Conservation (phyloP, 345 rosid genomes). For the Cardamine chenopodiifolia region DNA sequence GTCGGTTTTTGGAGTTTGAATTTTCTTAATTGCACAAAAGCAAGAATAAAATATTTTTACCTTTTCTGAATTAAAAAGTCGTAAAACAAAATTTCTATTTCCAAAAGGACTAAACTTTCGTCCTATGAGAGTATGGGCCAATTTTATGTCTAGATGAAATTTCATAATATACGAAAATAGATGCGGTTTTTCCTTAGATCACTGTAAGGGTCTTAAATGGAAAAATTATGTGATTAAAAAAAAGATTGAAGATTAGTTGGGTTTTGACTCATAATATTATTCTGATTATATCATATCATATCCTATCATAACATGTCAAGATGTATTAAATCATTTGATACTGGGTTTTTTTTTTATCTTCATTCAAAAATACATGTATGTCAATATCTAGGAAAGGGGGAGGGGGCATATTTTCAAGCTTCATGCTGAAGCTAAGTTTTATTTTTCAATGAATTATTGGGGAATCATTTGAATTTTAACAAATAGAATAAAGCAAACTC, state of each 20-base stretch:
- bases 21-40: neutral
- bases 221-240: neutral
- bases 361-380: neutral
- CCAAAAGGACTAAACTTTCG: too few relatives aligned
- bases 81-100: too few relatives aligned
- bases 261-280: neutral
- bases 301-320: too few relatives aligned
- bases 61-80: too few relatives aligned
- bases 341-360: neutral
- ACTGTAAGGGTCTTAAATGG: too few relatives aligned
- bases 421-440: slow-evolving; percentile 37
- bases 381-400: slow-evolving; percentile 13
- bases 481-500: slow-evolving; percentile 42
- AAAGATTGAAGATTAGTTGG: neutral
- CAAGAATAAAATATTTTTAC: neutral
- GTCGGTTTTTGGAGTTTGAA: neutral
- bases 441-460: slow-evolving; percentile 45
- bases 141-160: neutral
- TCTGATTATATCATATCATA: neutral
- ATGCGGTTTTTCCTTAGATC: too few relatives aligned
- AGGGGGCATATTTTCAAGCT: slow-evolving; percentile 24
- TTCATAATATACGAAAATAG: neutral
- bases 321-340: neutral
- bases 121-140: neutral
- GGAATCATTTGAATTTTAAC: slow-evolving; percentile 44